A percentile compares a stretch with the other conserved stretches of the same genome.
These are phyloP conservation scores for Lactarius deliciosus DNA, from an alignment of 768 basidiomycete species.

Conservation along the genomic window DNA sequence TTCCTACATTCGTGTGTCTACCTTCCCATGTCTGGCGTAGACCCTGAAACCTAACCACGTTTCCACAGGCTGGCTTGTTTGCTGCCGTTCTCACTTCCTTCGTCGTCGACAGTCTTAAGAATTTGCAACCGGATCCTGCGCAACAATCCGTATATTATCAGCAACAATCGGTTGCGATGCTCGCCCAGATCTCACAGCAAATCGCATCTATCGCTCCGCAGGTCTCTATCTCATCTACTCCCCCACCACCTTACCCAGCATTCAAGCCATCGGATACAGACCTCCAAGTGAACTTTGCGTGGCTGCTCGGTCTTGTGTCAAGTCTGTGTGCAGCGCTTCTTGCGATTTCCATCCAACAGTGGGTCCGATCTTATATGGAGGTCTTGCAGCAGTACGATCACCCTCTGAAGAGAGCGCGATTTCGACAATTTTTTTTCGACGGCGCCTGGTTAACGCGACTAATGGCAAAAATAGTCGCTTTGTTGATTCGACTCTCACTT, in stretches of 20 bases:
- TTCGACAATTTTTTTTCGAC: not conserved
- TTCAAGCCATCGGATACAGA: not conserved
- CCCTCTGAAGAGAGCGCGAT: not conserved
- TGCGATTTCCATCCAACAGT: slow-evolving; percentile 11
- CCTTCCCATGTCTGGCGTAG: fast-evolving
- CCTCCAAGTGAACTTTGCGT: slow-evolving; percentile 1
- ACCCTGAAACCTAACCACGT: not conserved
- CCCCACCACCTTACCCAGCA: not conserved
- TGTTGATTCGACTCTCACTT: not conserved
- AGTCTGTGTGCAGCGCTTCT: slow-evolving; percentile 9
- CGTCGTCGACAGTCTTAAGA: not conserved
- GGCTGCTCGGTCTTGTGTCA: slow-evolving; percentile 1
- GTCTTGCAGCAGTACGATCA: not conserved
- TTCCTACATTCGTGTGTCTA: not conserved
- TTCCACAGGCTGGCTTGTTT: slow-evolving; percentile 13
- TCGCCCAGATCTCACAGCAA: slow-evolving; percentile 14
- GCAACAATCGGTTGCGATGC: not conserved
- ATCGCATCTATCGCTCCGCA: not conserved
- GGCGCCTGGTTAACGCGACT: not conserved
- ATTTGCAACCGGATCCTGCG: not conserved
- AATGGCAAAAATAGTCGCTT: not conserved
- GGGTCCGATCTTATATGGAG: slow-evolving; percentile 5
- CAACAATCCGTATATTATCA: not conserved
- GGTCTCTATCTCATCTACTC: not conserved
- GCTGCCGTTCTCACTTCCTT: slow-evolving; percentile 11